phyloP scores from a whole-genome alignment of 495 filamentous ascomycete genomes.

The Letharia columbiana region DNA sequence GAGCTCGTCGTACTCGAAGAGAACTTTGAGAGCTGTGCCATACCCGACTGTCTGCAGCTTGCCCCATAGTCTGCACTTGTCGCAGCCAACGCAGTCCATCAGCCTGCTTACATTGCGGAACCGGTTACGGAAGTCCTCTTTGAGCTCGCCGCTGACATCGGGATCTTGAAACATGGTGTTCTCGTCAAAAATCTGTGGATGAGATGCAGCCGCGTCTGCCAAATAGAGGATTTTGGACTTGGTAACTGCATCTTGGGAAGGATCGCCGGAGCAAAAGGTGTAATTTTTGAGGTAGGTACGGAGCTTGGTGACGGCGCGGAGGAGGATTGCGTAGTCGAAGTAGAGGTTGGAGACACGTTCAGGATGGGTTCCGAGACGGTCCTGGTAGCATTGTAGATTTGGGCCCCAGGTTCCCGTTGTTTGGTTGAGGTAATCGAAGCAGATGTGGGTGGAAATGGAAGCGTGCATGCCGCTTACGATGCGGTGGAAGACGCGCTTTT shows the following conservation, averaged over 20 bases:
- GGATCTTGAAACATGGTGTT: slow-evolving; percentile 75
- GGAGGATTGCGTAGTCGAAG: slow-evolving; percentile 93
- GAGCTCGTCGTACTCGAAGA: slow-evolving; percentile 89
- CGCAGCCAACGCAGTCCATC: slow-evolving; percentile 98
- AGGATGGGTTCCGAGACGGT: slow-evolving; percentile 70
- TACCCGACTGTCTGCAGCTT: slow-evolving; percentile 96
- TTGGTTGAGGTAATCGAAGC: slow-evolving; percentile 94
- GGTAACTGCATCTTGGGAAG: slow-evolving; percentile 65
- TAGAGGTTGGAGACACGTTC: slow-evolving; percentile 96
- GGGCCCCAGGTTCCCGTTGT: slow-evolving; percentile 90
- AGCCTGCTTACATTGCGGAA: slow-evolving; percentile 92
- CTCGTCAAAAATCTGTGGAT: slow-evolving; percentile 85
- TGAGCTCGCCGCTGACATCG: slow-evolving; percentile 60
- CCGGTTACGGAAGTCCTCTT: slow-evolving; percentile 95
- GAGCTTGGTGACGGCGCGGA: slow-evolving; percentile 86
- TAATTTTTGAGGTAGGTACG: slow-evolving; percentile 73
- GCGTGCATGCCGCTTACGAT: slow-evolving; percentile 97
- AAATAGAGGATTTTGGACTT: slow-evolving; percentile 70
- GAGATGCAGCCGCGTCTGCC: slow-evolving; percentile 53
- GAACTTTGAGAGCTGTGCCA: slow-evolving; percentile 86
- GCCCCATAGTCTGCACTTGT: slow-evolving; percentile 97
- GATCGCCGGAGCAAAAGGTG: slow-evolving; percentile 86
- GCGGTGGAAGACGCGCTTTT: slow-evolving; percentile 95
- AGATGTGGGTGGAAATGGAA: slow-evolving; percentile 90
- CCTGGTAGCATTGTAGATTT: slow-evolving; percentile 82